Evolutionary conservation across 2,329 filamentous ascomycete species (phyloP), one percentile per base, ranked within the genome.

Genomic region (Pseudocercospora pini-densiflorae): DNA sequence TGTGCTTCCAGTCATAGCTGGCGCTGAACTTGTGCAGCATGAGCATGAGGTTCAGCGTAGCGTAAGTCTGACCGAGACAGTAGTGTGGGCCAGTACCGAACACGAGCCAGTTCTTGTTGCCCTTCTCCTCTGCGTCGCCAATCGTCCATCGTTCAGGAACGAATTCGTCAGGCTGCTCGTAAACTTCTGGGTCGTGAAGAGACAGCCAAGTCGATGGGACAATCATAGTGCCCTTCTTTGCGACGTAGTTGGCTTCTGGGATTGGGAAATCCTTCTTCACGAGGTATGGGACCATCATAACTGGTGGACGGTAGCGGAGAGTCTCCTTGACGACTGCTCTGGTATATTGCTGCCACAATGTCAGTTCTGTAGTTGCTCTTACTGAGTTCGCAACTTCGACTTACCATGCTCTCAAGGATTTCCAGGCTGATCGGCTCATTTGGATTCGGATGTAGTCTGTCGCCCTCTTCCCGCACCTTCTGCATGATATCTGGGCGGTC

Each of bases 21-120:
- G 69, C 67, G 53, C 66, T 67, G 57, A 77, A 62, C 70, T 76
- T 77, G 71, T 77, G 75, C 66, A 77, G 61, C 59, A 77, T 68
- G 47, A 98, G 85, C 77, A 92, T 94, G 74, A 99, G 83, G 81
- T 97, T 97, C 68, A 93, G 85, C 79, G 92, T 90, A 8, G 93
- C 95, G 76, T 97, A 99, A 53, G 90, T 90, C 83, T 98, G 94
- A 61, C 94, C 95, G 40, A 98, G 86, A 80, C 95, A 99, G 84
- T 98, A 97, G 82, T 98, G 95, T 74, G 95, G 92, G 7, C 95
- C 95, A 19, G 92, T 94, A 75, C 95, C 95, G 74, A 99, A 98
- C 19, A 98, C 94, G 60, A 99, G 86, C 85, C 90, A 98, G 85
- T 98, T 99, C 90, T 97, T 98, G 77, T 90, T 91, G 55, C 55